Percentiles rank a stretch among this genome's conserved stretches.
Conservation (phyloP, 83 land plant genomes). For the Isoetes engelmannii region DNA sequence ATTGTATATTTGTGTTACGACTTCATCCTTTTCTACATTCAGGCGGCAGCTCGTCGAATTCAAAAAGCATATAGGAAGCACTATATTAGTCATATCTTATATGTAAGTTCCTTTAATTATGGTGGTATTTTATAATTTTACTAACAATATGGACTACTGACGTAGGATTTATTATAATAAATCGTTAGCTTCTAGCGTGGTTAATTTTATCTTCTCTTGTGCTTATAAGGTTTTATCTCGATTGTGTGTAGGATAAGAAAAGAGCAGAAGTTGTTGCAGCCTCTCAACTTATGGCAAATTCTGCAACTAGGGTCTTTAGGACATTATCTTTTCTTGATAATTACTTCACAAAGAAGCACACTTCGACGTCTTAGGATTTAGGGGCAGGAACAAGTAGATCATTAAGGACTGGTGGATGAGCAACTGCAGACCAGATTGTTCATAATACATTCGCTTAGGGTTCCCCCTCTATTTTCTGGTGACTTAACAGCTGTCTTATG, state of each 20-base stretch:
- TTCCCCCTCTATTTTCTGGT: no score
- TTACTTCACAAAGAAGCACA: constrained; percentile 20
- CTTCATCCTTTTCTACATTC: not conserved
- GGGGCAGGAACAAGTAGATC: no score
- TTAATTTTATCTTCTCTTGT: not conserved
- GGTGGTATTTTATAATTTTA: not conserved
- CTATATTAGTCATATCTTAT: constrained; percentile 12
- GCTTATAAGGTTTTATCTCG: not conserved
- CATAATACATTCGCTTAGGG: no score
- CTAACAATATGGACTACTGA: no score
- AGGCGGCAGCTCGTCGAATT: constrained; percentile 28
- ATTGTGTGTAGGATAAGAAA: constrained; percentile 24
- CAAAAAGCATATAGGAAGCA: constrained; percentile 26
- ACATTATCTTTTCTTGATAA: constrained; percentile 23
- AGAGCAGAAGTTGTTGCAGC: constrained; percentile 28
- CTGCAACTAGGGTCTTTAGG: constrained; percentile 27
- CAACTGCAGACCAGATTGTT: no score
- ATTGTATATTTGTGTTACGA: no score
- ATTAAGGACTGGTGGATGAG: no score
- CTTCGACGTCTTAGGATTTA: no score
- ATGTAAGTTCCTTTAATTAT: constrained; percentile 2
- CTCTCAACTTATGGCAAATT: constrained; percentile 35
- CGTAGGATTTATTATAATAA: no score
- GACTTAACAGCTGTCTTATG: no score
- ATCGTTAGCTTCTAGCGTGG: no score